Evolutionary conservation across 768 basidiomycete species (phyloP).

Genomic region (Panaeolus papilionaceus): DNA sequence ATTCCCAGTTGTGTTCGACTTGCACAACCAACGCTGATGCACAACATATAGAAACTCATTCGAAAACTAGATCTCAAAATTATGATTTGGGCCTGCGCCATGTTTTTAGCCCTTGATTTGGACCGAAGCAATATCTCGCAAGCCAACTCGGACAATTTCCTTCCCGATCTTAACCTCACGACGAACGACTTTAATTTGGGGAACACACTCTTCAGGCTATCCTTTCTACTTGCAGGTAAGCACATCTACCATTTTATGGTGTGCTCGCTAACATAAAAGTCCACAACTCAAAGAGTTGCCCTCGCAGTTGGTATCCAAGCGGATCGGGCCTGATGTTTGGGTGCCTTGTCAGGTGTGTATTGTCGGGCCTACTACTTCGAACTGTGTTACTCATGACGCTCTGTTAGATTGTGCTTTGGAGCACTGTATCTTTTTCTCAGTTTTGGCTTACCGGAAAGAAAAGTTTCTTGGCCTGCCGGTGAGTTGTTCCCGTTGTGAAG

Average conservation of each 20-base stretch:
- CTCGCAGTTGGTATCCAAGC: constrained; percentile 71
- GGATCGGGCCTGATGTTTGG: constrained; percentile 73
- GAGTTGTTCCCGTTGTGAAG: constrained; percentile 15
- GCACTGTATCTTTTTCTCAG: constrained; percentile 59
- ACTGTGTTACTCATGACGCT: background rate
- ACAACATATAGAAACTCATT: constrained; percentile 45
- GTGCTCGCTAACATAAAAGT: background rate
- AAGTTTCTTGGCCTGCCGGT: constrained; percentile 63
- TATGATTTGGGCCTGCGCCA: constrained; percentile 64
- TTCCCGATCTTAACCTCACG: constrained; percentile 63
- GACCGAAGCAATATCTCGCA: constrained; percentile 68
- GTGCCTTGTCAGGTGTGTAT: constrained; percentile 57
- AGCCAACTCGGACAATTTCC: constrained; percentile 74
- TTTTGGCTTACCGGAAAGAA: constrained; percentile 61
- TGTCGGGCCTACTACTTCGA: background rate
- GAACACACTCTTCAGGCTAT: constrained; percentile 60
- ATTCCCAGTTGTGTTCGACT: constrained; percentile 1
- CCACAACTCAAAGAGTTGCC: constrained; percentile 52
- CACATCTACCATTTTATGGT: background rate
- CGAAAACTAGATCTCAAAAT: constrained; percentile 67
- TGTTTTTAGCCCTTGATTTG: constrained; percentile 68
- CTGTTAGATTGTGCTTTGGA: constrained; percentile 60
- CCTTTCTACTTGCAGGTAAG: constrained; percentile 50
- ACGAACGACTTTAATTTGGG: constrained; percentile 72
- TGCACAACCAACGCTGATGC: background rate